These are phyloP conservation scores for Speleostelium caveatum DNA, from an alignment of 78 protist species.

Conservation along the genomic window DNA sequence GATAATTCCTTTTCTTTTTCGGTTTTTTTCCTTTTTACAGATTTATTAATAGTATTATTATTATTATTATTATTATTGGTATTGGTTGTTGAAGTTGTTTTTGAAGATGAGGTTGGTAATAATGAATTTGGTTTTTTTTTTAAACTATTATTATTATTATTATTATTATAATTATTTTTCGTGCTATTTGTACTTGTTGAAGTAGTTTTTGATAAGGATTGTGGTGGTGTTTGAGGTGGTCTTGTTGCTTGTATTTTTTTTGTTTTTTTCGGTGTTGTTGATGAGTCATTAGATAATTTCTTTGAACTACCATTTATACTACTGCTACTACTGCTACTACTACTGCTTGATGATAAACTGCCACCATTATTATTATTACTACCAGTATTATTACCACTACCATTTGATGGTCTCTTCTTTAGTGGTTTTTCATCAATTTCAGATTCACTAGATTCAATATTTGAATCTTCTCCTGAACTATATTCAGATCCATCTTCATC, in stretches of 20 bases:
- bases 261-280: conserved; percentile 6
- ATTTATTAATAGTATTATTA: no score
- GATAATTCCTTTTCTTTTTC: background rate
- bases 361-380: background rate
- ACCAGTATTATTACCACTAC: background rate
- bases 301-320: background rate
- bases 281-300: background rate
- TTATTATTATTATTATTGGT: no score
- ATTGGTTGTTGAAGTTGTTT: conserved; percentile 5
- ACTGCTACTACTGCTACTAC: background rate
- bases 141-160: background rate
- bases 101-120: background rate
- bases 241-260: no score
- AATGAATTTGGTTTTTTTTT: background rate
- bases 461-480: background rate
- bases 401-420: background rate
- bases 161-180: no score
- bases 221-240: background rate
- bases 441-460: background rate
- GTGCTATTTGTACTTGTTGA: background rate
- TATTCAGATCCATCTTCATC: background rate
- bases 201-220: background rate
- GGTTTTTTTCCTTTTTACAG: background rate
- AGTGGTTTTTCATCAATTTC: background rate
- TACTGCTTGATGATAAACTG: background rate